These are phyloP conservation scores for Hirschfeldia incana DNA, from an alignment of 345 rosid species.

Conservation along the genomic window DNA sequence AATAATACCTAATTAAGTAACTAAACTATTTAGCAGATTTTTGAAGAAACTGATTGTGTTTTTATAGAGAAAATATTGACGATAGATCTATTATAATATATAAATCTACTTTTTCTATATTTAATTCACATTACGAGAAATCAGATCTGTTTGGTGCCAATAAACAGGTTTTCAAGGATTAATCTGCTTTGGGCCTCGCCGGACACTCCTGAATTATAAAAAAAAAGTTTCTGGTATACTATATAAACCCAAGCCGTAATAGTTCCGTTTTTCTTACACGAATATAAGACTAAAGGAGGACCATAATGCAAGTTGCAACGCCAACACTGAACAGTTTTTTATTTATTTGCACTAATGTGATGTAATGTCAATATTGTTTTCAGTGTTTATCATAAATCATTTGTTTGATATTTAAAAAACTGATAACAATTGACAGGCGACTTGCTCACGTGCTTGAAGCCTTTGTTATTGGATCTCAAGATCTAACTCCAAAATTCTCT, in stretches of 20 bases:
- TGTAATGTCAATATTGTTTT: neutral
- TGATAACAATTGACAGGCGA: slow-evolving; percentile 15
- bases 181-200: too few species aligned
- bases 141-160: too few species aligned
- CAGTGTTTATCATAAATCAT: neutral
- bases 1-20: neutral
- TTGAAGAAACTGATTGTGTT: neutral
- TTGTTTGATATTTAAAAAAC: slow-evolving; percentile 23
- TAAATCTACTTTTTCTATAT: too few species aligned
- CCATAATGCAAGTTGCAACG: neutral
- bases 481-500: slow-evolving; percentile 24
- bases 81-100: neutral
- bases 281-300: neutral
- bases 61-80: neutral
- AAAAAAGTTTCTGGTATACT: neutral
- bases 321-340: neutral
- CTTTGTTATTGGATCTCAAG: slow-evolving; percentile 37
- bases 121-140: too few species aligned
- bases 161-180: too few species aligned
- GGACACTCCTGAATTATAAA: too few species aligned
- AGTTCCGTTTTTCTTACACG: neutral
- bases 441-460: slow-evolving; percentile 37
- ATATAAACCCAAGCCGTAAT: neutral
- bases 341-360: neutral
- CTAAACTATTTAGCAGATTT: neutral